Evolutionary conservation across 129 eudicot genomes (phyloP).

Genomic region (Saposhnikovia divaricata): DNA sequence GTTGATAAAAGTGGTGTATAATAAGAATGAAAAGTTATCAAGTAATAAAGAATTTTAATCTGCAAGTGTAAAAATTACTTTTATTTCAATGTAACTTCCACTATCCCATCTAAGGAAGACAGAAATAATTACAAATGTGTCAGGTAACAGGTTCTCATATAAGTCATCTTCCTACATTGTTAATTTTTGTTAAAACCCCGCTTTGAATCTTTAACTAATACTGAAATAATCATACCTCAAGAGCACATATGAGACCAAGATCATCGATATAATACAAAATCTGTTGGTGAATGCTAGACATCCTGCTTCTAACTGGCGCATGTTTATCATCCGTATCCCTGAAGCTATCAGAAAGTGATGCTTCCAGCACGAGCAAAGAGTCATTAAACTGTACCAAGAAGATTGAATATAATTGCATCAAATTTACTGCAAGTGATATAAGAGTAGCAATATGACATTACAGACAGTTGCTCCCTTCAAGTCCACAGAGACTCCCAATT

Average conservation of each 20-base stretch:
- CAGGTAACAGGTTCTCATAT: not conserved
- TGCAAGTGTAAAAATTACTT: not conserved
- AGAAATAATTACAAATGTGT: not conserved
- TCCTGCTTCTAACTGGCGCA: constrained; percentile 27
- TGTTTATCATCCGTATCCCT: constrained; percentile 35
- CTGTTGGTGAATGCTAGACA: constrained; percentile 36
- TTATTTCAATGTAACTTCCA: not conserved
- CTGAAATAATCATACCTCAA: constrained; percentile 44
- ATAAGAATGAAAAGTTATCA: not conserved
- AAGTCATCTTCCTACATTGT: not conserved
- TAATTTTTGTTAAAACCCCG: not conserved
- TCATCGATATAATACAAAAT: constrained; percentile 62
- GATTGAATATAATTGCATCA: constrained; percentile 5
- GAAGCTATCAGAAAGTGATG: constrained; percentile 23
- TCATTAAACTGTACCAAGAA: constrained; percentile 43
- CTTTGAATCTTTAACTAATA: not conserved
- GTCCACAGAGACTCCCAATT: not conserved
- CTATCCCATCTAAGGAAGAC: not conserved
- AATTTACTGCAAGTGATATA: not conserved
- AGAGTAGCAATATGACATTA: not conserved
- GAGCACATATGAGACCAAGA: constrained; percentile 68
- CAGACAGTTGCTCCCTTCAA: not conserved
- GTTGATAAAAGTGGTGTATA: not conserved
- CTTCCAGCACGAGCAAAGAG: constrained; percentile 34
- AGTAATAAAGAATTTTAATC: not conserved